These are phyloP conservation scores for Candida easanensis DNA, from an alignment of 805 yeast genomes.

Conservation along the genomic window DNA sequence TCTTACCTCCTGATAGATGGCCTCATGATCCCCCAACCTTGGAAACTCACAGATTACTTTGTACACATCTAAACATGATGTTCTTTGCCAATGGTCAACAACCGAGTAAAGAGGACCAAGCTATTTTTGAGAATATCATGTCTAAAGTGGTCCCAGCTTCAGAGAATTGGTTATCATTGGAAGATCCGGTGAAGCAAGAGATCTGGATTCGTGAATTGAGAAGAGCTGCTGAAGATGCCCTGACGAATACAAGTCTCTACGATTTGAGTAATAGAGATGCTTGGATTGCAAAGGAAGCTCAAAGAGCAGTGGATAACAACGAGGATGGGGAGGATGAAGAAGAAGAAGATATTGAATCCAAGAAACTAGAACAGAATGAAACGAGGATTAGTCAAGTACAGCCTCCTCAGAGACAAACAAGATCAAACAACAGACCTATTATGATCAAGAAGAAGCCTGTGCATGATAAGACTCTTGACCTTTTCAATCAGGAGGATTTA, in stretches of 20 bases:
- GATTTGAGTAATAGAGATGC: conserved; percentile 42
- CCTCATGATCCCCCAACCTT: conserved; percentile 52
- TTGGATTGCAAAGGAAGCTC: conserved; percentile 34
- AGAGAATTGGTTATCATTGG: conserved; percentile 41
- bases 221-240: conserved; percentile 41
- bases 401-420: background rate
- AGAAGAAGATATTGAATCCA: conserved; percentile 1
- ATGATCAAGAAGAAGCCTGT: background rate
- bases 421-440: background rate
- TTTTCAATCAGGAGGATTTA: conserved; percentile 22
- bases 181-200: conserved; percentile 34
- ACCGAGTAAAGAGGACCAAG: conserved; percentile 8
- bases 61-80: conserved; percentile 25
- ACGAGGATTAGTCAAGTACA: no score
- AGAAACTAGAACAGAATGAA: background rate
- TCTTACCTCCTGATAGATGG: conserved; percentile 45
- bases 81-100: conserved; percentile 16
- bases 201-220: conserved; percentile 45
- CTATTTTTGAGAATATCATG: conserved; percentile 29
- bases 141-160: conserved; percentile 43
- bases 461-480: background rate
- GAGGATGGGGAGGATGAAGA: conserved; percentile 10
- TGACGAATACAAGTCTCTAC: conserved; percentile 39
- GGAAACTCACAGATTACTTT: conserved; percentile 39
- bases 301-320: conserved; percentile 7